A percentile compares a stretch with the other conserved stretches of the same genome.
These are phyloP conservation scores for Citrus medica DNA, from an alignment of 345 rosid species.

Conservation along the genomic window DNA sequence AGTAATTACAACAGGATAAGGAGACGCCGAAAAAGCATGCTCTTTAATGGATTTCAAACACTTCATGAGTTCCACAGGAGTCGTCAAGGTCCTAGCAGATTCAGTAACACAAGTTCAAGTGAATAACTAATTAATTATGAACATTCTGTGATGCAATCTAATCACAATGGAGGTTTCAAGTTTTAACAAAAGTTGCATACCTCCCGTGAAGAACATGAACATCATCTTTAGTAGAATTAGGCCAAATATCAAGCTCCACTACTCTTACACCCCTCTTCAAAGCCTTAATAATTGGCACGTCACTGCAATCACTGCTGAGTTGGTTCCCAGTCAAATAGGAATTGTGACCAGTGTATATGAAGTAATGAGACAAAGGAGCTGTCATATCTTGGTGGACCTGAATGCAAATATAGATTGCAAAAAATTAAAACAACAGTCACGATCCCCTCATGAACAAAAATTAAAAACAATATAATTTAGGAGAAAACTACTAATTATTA, in stretches of 20 bases:
- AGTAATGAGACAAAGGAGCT: constrained; percentile 84
- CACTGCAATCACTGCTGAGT: constrained; percentile 88
- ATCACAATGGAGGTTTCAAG: neutral
- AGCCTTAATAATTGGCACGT: constrained; percentile 76
- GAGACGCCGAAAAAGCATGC: constrained; percentile 60
- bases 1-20: constrained; percentile 68
- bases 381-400: constrained; percentile 92
- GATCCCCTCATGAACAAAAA: constrained; percentile 3
- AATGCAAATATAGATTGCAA: neutral
- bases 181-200: constrained; percentile 32
- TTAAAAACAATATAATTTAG: too few relatives aligned
- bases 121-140: neutral
- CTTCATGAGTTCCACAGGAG: constrained; percentile 60
- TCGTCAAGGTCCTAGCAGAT: constrained; percentile 68
- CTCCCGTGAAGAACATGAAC: constrained; percentile 88
- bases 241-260: constrained; percentile 93
- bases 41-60: constrained; percentile 68
- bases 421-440: neutral
- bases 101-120: constrained; percentile 18
- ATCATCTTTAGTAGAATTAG: constrained; percentile 59
- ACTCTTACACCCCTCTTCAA: constrained; percentile 77
- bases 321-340: constrained; percentile 93
- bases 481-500: neutral
- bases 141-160: neutral
- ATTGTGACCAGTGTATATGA: constrained; percentile 87